Evolutionary conservation across 345 rosid species (phyloP).

Genomic region (Syzygium aqueum): DNA sequence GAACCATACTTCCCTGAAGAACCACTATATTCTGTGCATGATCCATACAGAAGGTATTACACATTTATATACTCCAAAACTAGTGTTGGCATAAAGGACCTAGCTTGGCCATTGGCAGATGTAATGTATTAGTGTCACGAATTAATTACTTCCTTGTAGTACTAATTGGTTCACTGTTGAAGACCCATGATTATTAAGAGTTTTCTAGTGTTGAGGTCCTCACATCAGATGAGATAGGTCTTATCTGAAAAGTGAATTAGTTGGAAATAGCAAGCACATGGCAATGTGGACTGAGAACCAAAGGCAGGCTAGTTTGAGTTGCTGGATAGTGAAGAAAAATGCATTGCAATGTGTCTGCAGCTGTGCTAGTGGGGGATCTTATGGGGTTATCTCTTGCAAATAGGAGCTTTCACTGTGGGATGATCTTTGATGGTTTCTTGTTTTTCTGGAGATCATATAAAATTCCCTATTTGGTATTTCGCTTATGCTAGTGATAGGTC

Average conservation of each 20-base stretch:
- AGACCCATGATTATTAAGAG: not conserved
- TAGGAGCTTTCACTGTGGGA: not conserved
- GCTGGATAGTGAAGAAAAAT: not conserved
- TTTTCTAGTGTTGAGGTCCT: not conserved
- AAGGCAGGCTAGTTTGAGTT: not conserved
- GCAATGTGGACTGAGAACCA: not conserved
- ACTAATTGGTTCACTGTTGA: not conserved
- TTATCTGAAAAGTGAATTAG: not conserved
- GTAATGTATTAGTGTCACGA: not conserved
- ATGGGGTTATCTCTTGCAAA: not conserved
- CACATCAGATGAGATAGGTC: not conserved
- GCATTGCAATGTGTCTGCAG: not conserved
- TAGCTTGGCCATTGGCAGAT: not conserved
- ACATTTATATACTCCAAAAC: not conserved
- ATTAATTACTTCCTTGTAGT: not conserved
- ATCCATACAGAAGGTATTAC: slow-evolving; percentile 14
- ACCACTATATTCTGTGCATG: not conserved
- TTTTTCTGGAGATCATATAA: not conserved
- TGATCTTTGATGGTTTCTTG: not conserved
- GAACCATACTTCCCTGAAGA: slow-evolving; percentile 9
- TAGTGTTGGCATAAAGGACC: not conserved
- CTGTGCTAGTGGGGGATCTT: not conserved
- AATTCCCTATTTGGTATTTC: not conserved
- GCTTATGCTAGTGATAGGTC: not conserved
- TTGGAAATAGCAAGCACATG: not conserved